A percentile compares a stretch with the other conserved stretches of the same genome.
Evolutionary conservation across 23 red algal genomes (phyloP).

Genomic region (Agarophyton chilense): DNA sequence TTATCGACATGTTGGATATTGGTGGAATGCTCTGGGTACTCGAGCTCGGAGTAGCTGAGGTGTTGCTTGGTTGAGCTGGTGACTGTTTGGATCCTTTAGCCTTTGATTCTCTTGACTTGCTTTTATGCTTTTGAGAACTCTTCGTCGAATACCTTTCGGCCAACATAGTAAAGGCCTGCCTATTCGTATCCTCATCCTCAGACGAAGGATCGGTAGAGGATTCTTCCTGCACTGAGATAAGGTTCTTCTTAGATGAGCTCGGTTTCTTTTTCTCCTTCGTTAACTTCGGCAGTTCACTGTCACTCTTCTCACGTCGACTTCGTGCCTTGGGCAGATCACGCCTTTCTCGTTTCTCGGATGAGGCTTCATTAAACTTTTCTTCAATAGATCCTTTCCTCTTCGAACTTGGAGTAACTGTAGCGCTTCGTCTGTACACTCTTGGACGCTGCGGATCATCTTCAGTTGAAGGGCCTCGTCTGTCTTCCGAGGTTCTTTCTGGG

Average conservation of each 20-base stretch:
- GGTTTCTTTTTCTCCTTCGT: constrained; percentile 34
- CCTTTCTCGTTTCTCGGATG: constrained; percentile 13
- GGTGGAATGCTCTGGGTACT: constrained; percentile 29
- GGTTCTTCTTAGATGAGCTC: background rate
- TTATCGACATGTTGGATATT: constrained; percentile 25
- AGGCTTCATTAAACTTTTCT: background rate
- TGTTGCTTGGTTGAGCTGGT: constrained; percentile 11
- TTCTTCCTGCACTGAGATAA: constrained; percentile 19
- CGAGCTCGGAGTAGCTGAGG: constrained; percentile 7
- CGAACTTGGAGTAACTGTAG: background rate
- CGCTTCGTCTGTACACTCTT: background rate
- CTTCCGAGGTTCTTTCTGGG: background rate
- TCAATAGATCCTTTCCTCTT: background rate
- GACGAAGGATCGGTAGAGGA: background rate
- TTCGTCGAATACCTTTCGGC: constrained; percentile 55
- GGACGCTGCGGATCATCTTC: background rate
- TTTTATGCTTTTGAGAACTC: background rate
- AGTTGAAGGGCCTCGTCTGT: background rate
- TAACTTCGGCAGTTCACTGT: constrained; percentile 22
- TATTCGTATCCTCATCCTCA: constrained; percentile 12
- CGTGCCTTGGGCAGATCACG: constrained; percentile 1
- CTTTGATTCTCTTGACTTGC: background rate
- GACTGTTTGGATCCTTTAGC: constrained; percentile 6
- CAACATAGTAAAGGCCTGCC: constrained; percentile 47
- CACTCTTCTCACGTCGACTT: constrained; percentile 51